Percentiles rank a stretch among this genome's conserved stretches.
Conservation (phyloP, 2,329 filamentous ascomycete species). For the Botrytis tulipae region DNA sequence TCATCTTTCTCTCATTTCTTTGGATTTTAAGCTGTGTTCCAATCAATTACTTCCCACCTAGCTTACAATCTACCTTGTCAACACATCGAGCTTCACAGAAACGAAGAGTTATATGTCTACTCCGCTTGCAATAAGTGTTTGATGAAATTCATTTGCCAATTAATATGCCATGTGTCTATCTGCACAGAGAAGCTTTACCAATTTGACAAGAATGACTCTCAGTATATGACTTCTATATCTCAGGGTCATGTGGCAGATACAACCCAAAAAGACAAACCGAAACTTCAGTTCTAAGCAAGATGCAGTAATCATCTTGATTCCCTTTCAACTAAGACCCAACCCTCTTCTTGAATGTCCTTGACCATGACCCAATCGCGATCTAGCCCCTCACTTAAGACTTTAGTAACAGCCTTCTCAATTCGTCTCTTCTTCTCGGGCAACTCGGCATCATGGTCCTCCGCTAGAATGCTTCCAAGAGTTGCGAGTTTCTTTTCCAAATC, state of each 20-base stretch:
- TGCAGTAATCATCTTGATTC: neutral
- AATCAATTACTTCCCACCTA: neutral
- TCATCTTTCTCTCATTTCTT: neutral
- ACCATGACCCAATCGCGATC: neutral
- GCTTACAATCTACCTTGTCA: rapidly evolving
- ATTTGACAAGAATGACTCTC: neutral
- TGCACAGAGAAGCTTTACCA: rapidly evolving
- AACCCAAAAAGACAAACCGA: neutral
- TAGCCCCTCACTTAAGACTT: neutral
- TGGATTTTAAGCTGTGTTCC: neutral
- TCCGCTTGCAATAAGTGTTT: neutral
- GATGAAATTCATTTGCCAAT: neutral
- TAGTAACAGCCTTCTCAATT: neutral
- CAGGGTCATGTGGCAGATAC: too few species aligned
- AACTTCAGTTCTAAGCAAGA: neutral
- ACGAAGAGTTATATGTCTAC: neutral
- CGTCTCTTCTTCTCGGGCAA: neutral
- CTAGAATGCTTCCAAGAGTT: too few species aligned
- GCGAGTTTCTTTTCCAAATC: neutral
- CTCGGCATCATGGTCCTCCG: neutral
- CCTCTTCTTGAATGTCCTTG: neutral
- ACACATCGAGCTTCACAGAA: neutral
- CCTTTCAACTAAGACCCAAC: neutral
- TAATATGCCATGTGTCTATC: neutral
- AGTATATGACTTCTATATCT: neutral